phyloP scores from a whole-genome alignment of 2,329 filamentous ascomycete genomes.

The Cryphonectria nitschkei region DNA sequence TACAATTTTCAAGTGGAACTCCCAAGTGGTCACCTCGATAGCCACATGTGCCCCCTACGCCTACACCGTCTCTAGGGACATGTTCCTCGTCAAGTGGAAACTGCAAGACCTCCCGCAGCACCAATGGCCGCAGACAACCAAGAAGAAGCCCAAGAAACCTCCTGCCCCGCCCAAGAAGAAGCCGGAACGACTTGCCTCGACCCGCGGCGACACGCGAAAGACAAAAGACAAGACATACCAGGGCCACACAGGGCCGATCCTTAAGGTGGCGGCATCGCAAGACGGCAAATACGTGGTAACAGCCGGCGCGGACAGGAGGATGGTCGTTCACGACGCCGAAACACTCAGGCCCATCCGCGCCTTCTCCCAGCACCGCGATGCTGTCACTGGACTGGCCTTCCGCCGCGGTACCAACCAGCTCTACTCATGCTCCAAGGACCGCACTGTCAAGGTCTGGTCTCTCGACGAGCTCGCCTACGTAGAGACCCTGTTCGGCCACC shows the following conservation, averaged over 20 bases:
- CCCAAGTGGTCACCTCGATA: slow-evolving; percentile 76
- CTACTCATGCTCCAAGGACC: slow-evolving; percentile 87
- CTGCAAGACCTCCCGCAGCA: slow-evolving; percentile 68
- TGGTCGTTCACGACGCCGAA: slow-evolving; percentile 87
- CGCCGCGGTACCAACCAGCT: slow-evolving; percentile 87
- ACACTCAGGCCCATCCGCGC: slow-evolving; percentile 78
- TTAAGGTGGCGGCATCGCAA: slow-evolving; percentile 83
- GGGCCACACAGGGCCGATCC: slow-evolving; percentile 79
- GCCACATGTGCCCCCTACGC: slow-evolving; percentile 78
- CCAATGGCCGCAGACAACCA: slow-evolving; percentile 63
- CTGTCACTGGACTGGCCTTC: slow-evolving; percentile 84
- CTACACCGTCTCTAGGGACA: slow-evolving; percentile 88
- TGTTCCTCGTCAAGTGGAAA: slow-evolving; percentile 86
- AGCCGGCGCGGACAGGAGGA: slow-evolving; percentile 79
- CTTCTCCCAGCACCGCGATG: slow-evolving; percentile 89
- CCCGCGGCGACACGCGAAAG: slow-evolving; percentile 64
- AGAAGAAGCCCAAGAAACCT: slow-evolving; percentile 61
- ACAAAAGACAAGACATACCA: slow-evolving; percentile 67
- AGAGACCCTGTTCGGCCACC: slow-evolving; percentile 94
- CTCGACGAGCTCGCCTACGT: slow-evolving; percentile 91
- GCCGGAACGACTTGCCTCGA: slow-evolving; percentile 66
- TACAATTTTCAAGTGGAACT: slow-evolving; percentile 78
- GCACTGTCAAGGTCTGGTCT: slow-evolving; percentile 95
- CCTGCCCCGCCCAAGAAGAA: slow-evolving; percentile 61
- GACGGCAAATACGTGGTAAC: slow-evolving; percentile 92